Base-by-base conservation (phyloP, 176 grass and related monocot genomes). In the Puccinellia tenuiflora region DNA sequence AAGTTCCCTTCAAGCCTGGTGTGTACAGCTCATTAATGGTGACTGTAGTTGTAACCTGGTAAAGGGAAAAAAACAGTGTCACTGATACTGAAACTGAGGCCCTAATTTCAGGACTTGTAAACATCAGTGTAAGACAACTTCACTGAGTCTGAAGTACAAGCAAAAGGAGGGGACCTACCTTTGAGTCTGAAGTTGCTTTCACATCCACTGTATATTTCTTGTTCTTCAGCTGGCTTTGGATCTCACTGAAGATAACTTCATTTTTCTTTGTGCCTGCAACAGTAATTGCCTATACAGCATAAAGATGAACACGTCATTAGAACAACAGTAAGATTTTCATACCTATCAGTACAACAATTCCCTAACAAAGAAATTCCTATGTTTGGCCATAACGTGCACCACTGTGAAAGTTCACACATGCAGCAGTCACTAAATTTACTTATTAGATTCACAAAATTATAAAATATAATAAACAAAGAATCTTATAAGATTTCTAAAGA, bases 161-260 rank as follows among this genome's bases (percentile, higher is more conserved):
- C n/a, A 29, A 59, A 46, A 75, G 31, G 66, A 46, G 75, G 39
- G 65, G 4, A 76, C 79, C 75, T 88, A 73, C 91, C 78, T 66
- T 88, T 72, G 94, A 97, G 50, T 91, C 87, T 59, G 94, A 93
- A 75, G 88, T 91, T 87, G 86, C 91, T 88, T 90, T 93, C 74
- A 93, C 88, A 86, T 88, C 94, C 71, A 97, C 78, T 14, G 79
- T 89, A 38, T 79, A 43, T 38, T 65, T 93, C 40, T 93, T 75
- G 56, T 77, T 79, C 88, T 83, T 93, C 76, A 97, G 50, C 79
- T 97, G 86, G 73, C 81, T 93, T 79, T 87, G 86, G 47, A 97
- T 83, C 67, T 97, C 91, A 13, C 25, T 53, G 60, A 88, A 88
- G 64, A 97, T 51, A 73, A 79, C 47, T 46, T 91, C 91, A 89